Conservation (phyloP, 768 basidiomycete species). For the Pleurotus platypus region DNA sequence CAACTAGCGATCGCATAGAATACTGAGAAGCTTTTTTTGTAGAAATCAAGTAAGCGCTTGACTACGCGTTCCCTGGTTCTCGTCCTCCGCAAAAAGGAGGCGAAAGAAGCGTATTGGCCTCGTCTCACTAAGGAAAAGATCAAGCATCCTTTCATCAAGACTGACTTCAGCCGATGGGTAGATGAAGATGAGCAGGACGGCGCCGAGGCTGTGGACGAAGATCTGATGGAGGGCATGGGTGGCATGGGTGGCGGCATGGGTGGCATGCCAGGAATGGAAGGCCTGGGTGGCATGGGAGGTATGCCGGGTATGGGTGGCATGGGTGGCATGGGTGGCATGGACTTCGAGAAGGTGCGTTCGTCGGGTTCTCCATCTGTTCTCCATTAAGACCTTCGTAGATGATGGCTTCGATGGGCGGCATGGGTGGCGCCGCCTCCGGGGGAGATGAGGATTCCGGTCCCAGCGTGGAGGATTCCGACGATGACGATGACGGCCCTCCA, state of each 20-base stretch:
- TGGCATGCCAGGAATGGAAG: constrained; percentile 48
- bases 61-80: constrained; percentile 65
- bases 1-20: not conserved
- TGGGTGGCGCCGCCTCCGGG: constrained; percentile 23
- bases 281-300: constrained; percentile 55
- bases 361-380: not conserved
- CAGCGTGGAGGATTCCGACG: constrained; percentile 30
- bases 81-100: constrained; percentile 79
- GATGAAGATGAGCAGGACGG: constrained; percentile 97
- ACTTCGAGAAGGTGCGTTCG: constrained; percentile 56
- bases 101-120: constrained; percentile 82
- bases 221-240: constrained; percentile 54
- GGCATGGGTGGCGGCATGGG: constrained; percentile 53
- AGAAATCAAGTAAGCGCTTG: constrained; percentile 59
- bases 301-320: constrained; percentile 49
- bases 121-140: constrained; percentile 87
- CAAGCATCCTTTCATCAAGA: constrained; percentile 83
- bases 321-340: constrained; percentile 48
- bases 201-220: constrained; percentile 36
- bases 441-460: constrained; percentile 1
- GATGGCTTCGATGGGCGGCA: constrained; percentile 37
- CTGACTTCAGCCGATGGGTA: constrained; percentile 93
- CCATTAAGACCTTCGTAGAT: not conserved
- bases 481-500: constrained; percentile 72
- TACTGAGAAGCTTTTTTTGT: constrained; percentile 6